These are phyloP conservation scores for Aureobasidium sp. DNA, from an alignment of 2,329 filamentous ascomycete species.

Conservation along the genomic window DNA sequence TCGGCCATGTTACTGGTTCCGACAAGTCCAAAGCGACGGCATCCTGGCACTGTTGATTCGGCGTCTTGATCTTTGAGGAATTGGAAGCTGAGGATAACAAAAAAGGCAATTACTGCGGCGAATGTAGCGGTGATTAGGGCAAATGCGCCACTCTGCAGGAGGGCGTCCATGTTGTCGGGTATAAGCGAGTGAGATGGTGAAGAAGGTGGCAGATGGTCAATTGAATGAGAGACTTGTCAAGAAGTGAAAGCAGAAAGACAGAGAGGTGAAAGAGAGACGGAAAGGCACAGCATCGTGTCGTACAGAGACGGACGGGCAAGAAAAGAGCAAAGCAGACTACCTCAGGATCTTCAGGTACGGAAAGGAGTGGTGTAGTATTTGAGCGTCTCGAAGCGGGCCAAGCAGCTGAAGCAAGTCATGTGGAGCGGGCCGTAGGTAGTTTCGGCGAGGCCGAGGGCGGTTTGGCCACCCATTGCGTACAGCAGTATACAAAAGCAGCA, in stretches of 20 bases:
- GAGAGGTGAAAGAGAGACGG: neutral
- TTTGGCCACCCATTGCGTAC: slow-evolving; percentile 1
- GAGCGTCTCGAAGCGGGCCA: neutral
- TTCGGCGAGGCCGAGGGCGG: slow-evolving; percentile 7
- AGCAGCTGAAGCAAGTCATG: slow-evolving; percentile 11
- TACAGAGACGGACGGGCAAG: neutral
- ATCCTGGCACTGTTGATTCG: slow-evolving; percentile 19
- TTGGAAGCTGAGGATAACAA: neutral
- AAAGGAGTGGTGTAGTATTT: slow-evolving; percentile 11
- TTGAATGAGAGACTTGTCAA: neutral
- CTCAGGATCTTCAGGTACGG: neutral
- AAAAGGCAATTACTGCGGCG: neutral
- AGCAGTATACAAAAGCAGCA: neutral
- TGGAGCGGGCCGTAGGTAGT: neutral
- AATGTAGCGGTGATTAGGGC: neutral
- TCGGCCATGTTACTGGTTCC: slow-evolving; percentile 23
- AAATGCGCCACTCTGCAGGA: neutral
- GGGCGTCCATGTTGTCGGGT: neutral
- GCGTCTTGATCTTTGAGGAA: neutral
- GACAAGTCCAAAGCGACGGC: slow-evolving; percentile 22
- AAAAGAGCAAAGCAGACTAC: neutral
- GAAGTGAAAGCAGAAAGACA: neutral
- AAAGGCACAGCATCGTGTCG: neutral
- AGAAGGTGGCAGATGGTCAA: neutral
- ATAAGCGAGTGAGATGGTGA: neutral